These are phyloP conservation scores for Pseudocercospora fuligena DNA, from an alignment of 2,329 filamentous ascomycete species.

Conservation along the genomic window DNA sequence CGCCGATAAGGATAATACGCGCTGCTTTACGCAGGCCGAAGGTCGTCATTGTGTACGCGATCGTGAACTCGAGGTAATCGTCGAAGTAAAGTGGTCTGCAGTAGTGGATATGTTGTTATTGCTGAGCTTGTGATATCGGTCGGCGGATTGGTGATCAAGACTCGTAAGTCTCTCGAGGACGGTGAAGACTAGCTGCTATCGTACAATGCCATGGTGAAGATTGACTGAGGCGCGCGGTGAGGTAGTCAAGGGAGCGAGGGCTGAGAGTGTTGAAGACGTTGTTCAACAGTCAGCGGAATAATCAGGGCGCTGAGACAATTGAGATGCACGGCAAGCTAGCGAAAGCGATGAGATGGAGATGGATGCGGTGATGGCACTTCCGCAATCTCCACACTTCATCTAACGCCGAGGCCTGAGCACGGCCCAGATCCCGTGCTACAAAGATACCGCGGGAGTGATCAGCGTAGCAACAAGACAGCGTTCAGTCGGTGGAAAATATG, in stretches of 20 bases:
- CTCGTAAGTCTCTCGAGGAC: conserved; percentile 19
- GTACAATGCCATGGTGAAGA: conserved; percentile 31
- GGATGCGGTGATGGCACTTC: background rate
- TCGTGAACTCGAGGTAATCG: background rate
- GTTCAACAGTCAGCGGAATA: conserved; percentile 7
- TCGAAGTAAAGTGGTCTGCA: background rate
- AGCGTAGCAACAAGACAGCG: background rate
- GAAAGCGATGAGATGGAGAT: background rate
- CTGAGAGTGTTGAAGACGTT: conserved; percentile 9
- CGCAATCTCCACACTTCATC: background rate
- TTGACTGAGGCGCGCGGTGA: conserved; percentile 1
- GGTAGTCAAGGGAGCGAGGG: conserved; percentile 7
- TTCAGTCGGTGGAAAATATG: background rate
- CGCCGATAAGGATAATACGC: conserved; percentile 90
- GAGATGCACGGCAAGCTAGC: background rate
- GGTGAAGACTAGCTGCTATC: conserved; percentile 33
- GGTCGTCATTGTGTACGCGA: conserved; percentile 19
- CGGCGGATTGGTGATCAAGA: conserved; percentile 20
- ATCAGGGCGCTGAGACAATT: background rate
- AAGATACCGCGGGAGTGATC: background rate
- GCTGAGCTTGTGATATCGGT: background rate
- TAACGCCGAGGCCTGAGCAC: conserved; percentile 1
- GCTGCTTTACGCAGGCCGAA: conserved; percentile 67
- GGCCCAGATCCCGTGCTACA: background rate
- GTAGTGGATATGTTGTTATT: background rate